Evolutionary conservation across 129 eudicot species (phyloP), one percentile per base, ranked within the genome.

Genomic region (Glebionis coronaria): DNA sequence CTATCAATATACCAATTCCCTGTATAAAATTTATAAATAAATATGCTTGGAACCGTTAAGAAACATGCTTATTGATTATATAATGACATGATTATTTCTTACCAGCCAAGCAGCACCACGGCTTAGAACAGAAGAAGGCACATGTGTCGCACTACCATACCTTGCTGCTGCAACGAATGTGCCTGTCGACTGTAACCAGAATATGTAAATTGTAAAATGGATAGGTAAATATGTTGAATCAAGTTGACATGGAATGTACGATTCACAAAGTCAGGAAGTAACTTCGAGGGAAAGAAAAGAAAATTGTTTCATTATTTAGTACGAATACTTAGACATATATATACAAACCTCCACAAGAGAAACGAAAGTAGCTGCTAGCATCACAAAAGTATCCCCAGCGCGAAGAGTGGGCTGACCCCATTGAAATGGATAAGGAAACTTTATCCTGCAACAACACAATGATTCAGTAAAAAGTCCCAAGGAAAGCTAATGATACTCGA

Each of bases 71-170:
- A 65, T 16, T 65, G 42, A 46, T 58, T 38, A 56, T 35, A 10
- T 21, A 21, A 69, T 15, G 58, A 35, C 42, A 35, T 20, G 25
- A 61, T 81, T 44, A 51, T 50, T 74, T 49, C 81, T 27, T 78
- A 94, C 99, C 93, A 87, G 90, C 97, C 99, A 94, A 58, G 86
- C 99, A 31, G 82, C 84, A 19, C 99, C 99, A 4, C 99, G 99
- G 56, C 99, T 77, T 55, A 89, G 18, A 62, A 86, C 90, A 54
- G 99, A 94, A 76, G 95, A 76, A 7, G 99, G 99, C 38, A 72
- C 23, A 68, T 83, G 95, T 6, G 99, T 94, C n/a, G 97, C 99
- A 84, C 97, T 84, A 52, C 81, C 83, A 68, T 68, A 89, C 81
- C 97, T 86, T 62, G 97, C 70, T 46, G 95, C 95, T 58, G 99